Evolutionary conservation across 163 green algal species (phyloP).

Genomic region (Picocystis sp.): DNA sequence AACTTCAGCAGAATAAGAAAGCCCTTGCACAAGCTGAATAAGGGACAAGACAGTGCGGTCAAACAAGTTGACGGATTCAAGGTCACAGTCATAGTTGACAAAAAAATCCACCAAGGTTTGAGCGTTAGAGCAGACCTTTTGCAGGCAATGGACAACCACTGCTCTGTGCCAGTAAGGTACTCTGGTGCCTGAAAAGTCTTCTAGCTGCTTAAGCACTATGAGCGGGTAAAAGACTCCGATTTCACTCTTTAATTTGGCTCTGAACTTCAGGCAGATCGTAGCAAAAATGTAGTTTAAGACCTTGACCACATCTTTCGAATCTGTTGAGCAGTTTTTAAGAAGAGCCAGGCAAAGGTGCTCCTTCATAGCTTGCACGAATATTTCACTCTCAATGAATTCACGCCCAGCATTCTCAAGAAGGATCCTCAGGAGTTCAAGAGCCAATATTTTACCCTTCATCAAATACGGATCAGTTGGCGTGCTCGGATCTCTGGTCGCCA

Average conservation of each 20-base stretch:
- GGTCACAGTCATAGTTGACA: constrained; percentile 98
- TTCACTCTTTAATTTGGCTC: constrained; percentile 58
- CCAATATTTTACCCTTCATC: constrained; percentile 55
- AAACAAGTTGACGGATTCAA: constrained; percentile 85
- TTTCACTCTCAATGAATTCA: constrained; percentile 57
- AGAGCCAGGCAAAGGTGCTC: constrained; percentile 89
- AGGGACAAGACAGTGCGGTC: constrained; percentile 57
- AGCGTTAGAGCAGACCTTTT: constrained; percentile 48
- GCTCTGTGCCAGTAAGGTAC: constrained; percentile 26
- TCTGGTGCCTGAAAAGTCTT: constrained; percentile 27
- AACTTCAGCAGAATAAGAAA: no score
- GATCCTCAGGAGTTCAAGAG: constrained; percentile 88
- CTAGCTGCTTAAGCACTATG: constrained; percentile 80
- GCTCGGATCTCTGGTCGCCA: constrained; percentile 66
- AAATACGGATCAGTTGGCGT: constrained; percentile 18
- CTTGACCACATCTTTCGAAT: constrained; percentile 25
- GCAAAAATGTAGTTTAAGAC: constrained; percentile 85
- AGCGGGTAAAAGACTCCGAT: constrained; percentile 95
- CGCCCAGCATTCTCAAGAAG: constrained; percentile 81
- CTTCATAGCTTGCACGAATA: constrained; percentile 67
- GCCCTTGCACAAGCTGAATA: constrained; percentile 7
- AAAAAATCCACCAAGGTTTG: constrained; percentile 86
- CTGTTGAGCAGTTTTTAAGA: constrained; percentile 75
- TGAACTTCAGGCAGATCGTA: constrained; percentile 64
- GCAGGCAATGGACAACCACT: constrained; percentile 61